phyloP scores from a whole-genome alignment of 2,329 filamentous ascomycete species.

The Orbilia javanica region DNA sequence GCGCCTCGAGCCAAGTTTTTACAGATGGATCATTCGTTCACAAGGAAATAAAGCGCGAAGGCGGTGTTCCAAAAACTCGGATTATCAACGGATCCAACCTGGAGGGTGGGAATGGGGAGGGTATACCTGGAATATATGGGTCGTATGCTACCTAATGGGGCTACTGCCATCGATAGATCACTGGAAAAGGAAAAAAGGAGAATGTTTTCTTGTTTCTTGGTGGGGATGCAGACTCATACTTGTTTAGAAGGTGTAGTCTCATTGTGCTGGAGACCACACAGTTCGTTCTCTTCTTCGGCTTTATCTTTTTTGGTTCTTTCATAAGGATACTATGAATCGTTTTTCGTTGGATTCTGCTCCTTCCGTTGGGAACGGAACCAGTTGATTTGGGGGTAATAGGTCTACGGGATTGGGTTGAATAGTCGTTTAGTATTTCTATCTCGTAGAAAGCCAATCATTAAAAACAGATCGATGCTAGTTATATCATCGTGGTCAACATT shows the following conservation, averaged over 20 bases:
- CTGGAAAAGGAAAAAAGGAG: background rate
- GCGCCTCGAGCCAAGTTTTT: background rate
- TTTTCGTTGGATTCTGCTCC: background rate
- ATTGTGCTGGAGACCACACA: background rate
- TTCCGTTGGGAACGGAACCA: no score
- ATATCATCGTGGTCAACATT: background rate
- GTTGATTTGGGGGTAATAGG: no score
- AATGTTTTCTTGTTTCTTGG: background rate
- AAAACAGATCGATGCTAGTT: background rate
- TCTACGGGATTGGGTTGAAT: no score
- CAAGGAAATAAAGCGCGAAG: background rate
- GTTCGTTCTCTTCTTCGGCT: background rate
- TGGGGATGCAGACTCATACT: background rate
- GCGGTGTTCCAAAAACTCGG: background rate
- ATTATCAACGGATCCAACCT: background rate
- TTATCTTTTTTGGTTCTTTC: background rate
- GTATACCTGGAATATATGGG: background rate
- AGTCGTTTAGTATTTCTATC: background rate
- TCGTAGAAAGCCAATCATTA: background rate
- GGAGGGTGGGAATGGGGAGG: background rate
- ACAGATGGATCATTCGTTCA: background rate
- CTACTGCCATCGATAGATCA: background rate
- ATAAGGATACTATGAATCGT: background rate
- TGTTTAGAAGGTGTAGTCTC: background rate
- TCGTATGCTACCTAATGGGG: conserved; percentile 3